These are phyloP conservation scores for Dioscorea zingiberensis DNA, from an alignment of 106 monocot genomes.

Conservation along the genomic window DNA sequence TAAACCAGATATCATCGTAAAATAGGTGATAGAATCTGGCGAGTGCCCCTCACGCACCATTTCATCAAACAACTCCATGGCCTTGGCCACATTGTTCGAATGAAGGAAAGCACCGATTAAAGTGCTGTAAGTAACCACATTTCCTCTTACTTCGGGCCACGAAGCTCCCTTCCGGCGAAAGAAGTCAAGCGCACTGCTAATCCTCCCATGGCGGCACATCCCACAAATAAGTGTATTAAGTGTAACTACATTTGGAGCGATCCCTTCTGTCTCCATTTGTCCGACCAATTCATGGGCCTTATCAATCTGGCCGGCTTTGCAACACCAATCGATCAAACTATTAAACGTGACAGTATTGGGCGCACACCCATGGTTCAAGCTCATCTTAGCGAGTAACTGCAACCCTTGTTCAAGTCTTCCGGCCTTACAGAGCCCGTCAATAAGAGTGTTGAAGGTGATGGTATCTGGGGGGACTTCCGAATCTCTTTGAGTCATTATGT, in stretches of 20 bases:
- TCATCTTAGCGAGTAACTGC: conserved; percentile 38
- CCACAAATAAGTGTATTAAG: conserved; percentile 58
- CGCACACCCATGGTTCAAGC: conserved; percentile 1
- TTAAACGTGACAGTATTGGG: conserved; percentile 63
- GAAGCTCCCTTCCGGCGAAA: conserved; percentile 28
- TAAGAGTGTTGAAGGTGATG: conserved; percentile 45
- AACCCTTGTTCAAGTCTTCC: conserved; percentile 46
- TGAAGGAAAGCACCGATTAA: conserved; percentile 72
- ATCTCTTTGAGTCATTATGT: conserved; percentile 29
- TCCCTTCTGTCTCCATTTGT: conserved; percentile 44
- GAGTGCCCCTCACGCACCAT: conserved; percentile 48
- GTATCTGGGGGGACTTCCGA: conserved; percentile 32
- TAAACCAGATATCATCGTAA: conserved; percentile 78
- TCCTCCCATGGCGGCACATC: conserved; percentile 50
- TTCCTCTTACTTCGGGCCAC: conserved; percentile 34
- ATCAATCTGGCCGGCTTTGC: conserved; percentile 45
- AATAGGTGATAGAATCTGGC: conserved; percentile 56
- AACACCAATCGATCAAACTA: conserved; percentile 60
- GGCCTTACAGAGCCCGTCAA: conserved; percentile 70
- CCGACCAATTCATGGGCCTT: conserved; percentile 25
- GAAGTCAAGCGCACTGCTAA: conserved; percentile 54
- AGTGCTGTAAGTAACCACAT: conserved; percentile 51
- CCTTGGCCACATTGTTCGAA: conserved; percentile 51
- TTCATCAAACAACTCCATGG: conserved; percentile 63
- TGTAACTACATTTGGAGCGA: conserved; percentile 49